phyloP scores from a whole-genome alignment of 805 yeast genomes.

The Starmerella lactis-condensi region DNA sequence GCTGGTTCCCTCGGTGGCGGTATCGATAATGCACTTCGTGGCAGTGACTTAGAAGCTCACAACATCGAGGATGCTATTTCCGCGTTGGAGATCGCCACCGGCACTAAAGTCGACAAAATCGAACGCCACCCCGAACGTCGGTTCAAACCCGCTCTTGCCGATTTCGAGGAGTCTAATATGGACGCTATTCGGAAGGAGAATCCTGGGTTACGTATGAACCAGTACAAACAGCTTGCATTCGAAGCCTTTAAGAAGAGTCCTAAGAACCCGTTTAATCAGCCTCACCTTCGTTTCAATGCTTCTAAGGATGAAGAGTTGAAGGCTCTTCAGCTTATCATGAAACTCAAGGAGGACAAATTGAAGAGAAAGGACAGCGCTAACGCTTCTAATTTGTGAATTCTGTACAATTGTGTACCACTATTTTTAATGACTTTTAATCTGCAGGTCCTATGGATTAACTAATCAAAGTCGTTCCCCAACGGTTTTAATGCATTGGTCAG shows the following conservation, averaged over 20 bases:
- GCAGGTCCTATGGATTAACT: too few relatives aligned
- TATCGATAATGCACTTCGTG: constrained; percentile 33
- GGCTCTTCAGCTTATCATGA: constrained; percentile 32
- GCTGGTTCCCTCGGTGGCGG: constrained; percentile 46
- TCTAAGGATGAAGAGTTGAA: constrained; percentile 30
- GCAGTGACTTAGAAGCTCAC: constrained; percentile 37
- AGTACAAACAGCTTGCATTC: constrained; percentile 49
- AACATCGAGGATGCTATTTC: constrained; percentile 66
- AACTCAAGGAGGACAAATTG: constrained; percentile 30
- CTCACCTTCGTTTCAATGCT: constrained; percentile 47
- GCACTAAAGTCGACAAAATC: constrained; percentile 27
- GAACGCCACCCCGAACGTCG: constrained; percentile 83
- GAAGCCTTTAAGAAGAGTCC: constrained; percentile 69
- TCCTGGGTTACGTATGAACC: constrained; percentile 66
- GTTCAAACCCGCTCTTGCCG: constrained; percentile 60
- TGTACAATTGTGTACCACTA: too few relatives aligned
- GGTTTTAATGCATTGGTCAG: too few relatives aligned
- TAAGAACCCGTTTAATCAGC: constrained; percentile 73
- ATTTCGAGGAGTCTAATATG: constrained; percentile 49
- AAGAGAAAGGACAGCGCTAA: too few relatives aligned
- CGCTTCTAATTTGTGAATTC: too few relatives aligned
- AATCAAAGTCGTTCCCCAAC: too few relatives aligned
- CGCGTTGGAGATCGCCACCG: constrained; percentile 51
- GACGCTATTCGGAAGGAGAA: constrained; percentile 59
- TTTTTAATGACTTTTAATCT: too few relatives aligned